These are phyloP conservation scores for Pestalotiopsis sp. DNA, from an alignment of 2,329 filamentous ascomycete species.

Conservation along the genomic window DNA sequence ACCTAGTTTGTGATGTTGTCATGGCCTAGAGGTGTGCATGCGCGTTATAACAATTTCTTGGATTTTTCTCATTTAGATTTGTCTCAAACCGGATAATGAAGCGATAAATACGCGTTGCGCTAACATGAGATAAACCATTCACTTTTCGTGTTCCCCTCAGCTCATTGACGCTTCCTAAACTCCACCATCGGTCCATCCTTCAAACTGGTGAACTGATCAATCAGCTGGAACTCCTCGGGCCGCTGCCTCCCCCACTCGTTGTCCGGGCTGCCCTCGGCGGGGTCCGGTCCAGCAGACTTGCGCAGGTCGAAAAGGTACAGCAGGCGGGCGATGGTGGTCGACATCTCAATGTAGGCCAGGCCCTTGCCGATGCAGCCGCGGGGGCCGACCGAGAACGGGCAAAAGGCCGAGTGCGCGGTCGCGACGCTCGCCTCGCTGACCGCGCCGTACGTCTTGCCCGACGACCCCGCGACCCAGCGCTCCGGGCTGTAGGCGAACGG, in stretches of 20 bases:
- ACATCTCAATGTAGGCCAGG: constrained; percentile 70
- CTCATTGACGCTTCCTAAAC: constrained; percentile 45
- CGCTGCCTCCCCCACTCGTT: constrained; percentile 59
- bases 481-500: constrained; percentile 65
- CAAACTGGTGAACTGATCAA: constrained; percentile 73
- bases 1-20: too few species aligned
- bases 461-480: constrained; percentile 62
- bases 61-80: neutral
- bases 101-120: neutral
- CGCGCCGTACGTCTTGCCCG: constrained; percentile 37
- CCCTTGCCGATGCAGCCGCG: constrained; percentile 75
- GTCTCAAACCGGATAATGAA: neutral
- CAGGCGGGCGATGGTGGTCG: constrained; percentile 61
- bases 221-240: constrained; percentile 66
- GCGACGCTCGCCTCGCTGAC: constrained; percentile 55
- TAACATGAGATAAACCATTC: neutral
- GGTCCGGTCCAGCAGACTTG: constrained; percentile 51
- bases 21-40: too few species aligned
- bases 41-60: too few species aligned
- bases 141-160: neutral
- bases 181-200: constrained; percentile 74
- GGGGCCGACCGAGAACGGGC: constrained; percentile 72
- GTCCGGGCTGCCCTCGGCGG: constrained; percentile 53
- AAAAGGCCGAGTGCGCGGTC: constrained; percentile 69
- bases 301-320: constrained; percentile 66